Evolutionary conservation across 306 rosid species (phyloP).

Genomic region (Casuarina glauca): DNA sequence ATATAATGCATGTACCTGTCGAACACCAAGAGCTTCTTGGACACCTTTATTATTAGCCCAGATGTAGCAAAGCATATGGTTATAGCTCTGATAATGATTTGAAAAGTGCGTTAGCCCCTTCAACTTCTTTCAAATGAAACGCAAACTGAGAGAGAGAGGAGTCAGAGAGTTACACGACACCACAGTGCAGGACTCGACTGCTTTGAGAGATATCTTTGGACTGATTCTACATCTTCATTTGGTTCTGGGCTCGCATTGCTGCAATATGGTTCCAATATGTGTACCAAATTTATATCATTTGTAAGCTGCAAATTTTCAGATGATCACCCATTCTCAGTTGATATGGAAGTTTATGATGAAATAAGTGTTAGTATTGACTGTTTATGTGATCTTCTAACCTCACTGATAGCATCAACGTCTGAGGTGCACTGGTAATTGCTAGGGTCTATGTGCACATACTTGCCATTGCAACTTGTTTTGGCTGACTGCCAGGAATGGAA

Average conservation of each 20-base stretch:
- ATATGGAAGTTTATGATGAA: background rate
- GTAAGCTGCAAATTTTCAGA: slow-evolving; percentile 20
- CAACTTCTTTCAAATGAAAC: background rate
- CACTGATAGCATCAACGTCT: slow-evolving; percentile 17
- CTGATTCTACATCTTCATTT: slow-evolving; percentile 7
- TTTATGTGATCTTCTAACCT: slow-evolving; percentile 10
- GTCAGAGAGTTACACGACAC: slow-evolving; percentile 12
- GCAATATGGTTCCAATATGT: slow-evolving; percentile 25
- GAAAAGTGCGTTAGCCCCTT: background rate
- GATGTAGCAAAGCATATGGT: slow-evolving; percentile 12
- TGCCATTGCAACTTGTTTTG: slow-evolving; percentile 22
- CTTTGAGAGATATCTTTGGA: slow-evolving; percentile 17
- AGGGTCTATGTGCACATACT: slow-evolving; percentile 20
- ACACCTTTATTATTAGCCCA: slow-evolving; percentile 30
- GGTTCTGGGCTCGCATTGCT: slow-evolving; percentile 13
- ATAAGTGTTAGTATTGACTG: background rate
- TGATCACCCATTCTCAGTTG: background rate
- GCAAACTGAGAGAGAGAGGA: too few species aligned
- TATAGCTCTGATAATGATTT: slow-evolving; percentile 12
- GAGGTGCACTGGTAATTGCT: slow-evolving; percentile 14
- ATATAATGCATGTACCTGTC: slow-evolving; percentile 13
- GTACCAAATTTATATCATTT: slow-evolving; percentile 17
- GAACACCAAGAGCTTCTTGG: slow-evolving; percentile 29
- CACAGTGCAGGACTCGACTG: slow-evolving; percentile 8
- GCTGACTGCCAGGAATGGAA: slow-evolving; percentile 14